Evolutionary conservation across 441 rosid species (phyloP), one percentile per base, ranked within the genome.

Genomic region (Adansonia madagascariensis): DNA sequence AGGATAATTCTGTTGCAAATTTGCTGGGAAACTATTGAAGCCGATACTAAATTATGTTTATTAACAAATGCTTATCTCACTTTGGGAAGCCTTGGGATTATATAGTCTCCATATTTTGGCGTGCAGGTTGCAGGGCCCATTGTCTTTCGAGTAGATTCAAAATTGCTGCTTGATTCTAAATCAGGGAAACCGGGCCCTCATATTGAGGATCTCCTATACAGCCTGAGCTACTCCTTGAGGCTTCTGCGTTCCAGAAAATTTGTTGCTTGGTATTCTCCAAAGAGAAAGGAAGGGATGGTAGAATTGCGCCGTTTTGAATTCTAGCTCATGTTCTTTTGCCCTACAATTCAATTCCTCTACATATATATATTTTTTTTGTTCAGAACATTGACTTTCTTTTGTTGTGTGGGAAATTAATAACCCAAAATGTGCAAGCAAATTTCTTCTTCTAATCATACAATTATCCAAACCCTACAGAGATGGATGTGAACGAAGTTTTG

Each of bases 251-350:
- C 95, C 3, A 95, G 97, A 35, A 94, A 90, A 70, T 84, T 92
- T 18, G 98, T 89, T 57, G 94, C 98, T 67, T 91, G 98, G 98
- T 93, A 91, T 81, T 94, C 97, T 59, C 93, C 95, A 2, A 94
- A 86, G 78, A 84, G 97, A 75, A 90, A 89, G 75, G 98, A 94
- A 82, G 93, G 97, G 65, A 94, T 92, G 97, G n/a, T 94, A 17
- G 98, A 94, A 84, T 78, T 94, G 66, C 88, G 92, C 69, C 22
- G 92, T 64, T 90, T 81, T 35, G 97, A 94, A 87, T 91, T 92
- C 80, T 92, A 82, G 53, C 68, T 27, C 39, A 44, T 8, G 18
- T 44, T 10, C 18, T n/a, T 61, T 17, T 27, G 31, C 14, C 71
- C 9, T 18, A 17, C 14, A 44, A 66, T 67, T 44, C 52, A 27